Base-by-base conservation (phyloP, 2,329 filamentous ascomycete species). In the Trichophyton equinum region DNA sequence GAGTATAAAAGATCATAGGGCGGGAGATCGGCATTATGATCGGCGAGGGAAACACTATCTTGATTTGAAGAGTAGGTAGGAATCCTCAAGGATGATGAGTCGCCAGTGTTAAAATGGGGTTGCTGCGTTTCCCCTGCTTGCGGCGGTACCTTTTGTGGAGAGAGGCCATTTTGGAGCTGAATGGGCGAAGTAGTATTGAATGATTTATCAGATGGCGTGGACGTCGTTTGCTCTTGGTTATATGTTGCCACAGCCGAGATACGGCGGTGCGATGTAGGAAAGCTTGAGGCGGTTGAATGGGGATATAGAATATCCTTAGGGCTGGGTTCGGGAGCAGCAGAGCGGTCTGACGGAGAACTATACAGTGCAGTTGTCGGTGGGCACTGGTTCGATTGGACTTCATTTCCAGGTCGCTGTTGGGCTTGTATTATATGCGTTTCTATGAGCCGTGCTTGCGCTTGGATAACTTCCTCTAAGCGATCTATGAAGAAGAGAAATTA, bases 1-100 rank as follows among this genome's bases (percentile, higher is more conserved):
- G 84, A 81, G 67, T 89, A 90, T 0, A 90, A 75, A 4, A 90
- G 75, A 68, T 89, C 86, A 66, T 89, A 89, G 1, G 87, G 87
- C 1, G 87, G 87, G 30, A 91, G 79, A 61, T 88, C 86, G 58
- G 85, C 81, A 66, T 88, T 85, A 2, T 81, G 76, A 61, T 75
- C 69, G 15, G 70, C 20, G 71, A 78, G 62, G 72, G 75, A 64
- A 77, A 78, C 53, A 72, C 73, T 71, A 22, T 40, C 11, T 73
- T 79, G 63, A 70, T 75, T 73, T 55, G 80, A 76, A 8, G 79
- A 74, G 30, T 85, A 78, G 49, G 85, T 82, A 1, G 85, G 38
- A 47, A 30, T 18, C 11, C 18, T 46, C 25, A 46, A 27, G 38
- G 86, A 72, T 8, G 80, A 77, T 67, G 74, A 68, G 73, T 75